Evolutionary conservation across 345 rosid species (phyloP).

Genomic region (Aquilaria malaccensis): DNA sequence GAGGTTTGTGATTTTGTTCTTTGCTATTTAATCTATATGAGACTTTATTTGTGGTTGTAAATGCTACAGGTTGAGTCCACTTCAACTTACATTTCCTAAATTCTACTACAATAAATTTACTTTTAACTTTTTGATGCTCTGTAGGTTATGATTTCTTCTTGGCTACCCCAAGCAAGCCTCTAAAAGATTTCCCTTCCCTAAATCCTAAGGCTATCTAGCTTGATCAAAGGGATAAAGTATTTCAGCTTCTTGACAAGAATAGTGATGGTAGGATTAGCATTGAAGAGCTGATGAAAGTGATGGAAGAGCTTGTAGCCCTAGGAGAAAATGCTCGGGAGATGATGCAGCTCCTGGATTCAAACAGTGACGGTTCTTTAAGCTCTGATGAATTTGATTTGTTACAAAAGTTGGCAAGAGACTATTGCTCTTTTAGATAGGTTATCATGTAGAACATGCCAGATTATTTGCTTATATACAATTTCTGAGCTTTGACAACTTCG

Average conservation of each 20-base stretch:
- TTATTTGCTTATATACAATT: neutral
- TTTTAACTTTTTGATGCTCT: too few relatives aligned
- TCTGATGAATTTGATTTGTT: conserved; percentile 78
- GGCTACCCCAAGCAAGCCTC: conserved; percentile 3
- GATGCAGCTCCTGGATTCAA: conserved; percentile 92
- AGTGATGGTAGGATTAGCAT: conserved; percentile 95
- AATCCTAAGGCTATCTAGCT: conserved; percentile 38
- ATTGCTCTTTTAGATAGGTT: neutral
- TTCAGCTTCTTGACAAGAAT: conserved; percentile 75
- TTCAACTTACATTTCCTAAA: too few relatives aligned
- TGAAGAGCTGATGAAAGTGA: conserved; percentile 88
- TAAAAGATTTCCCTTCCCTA: conserved; percentile 60
- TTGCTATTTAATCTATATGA: conserved; percentile 4
- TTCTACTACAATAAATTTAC: neutral
- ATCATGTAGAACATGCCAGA: neutral
- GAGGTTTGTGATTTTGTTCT: conserved; percentile 38
- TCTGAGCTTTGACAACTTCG: too few relatives aligned
- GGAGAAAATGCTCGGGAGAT: conserved; percentile 87
- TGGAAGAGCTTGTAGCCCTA: conserved; percentile 97
- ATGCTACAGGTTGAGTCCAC: too few relatives aligned
- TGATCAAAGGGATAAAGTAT: conserved; percentile 57
- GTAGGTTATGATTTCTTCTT: too few relatives aligned
- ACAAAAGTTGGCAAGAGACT: conserved; percentile 61
- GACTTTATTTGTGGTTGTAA: neutral
- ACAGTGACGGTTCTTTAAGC: conserved; percentile 92